Evolutionary conservation across 2,329 filamentous ascomycete genomes (phyloP), one percentile per base, ranked within the genome.

Genomic region (Elsinoe batatas): DNA sequence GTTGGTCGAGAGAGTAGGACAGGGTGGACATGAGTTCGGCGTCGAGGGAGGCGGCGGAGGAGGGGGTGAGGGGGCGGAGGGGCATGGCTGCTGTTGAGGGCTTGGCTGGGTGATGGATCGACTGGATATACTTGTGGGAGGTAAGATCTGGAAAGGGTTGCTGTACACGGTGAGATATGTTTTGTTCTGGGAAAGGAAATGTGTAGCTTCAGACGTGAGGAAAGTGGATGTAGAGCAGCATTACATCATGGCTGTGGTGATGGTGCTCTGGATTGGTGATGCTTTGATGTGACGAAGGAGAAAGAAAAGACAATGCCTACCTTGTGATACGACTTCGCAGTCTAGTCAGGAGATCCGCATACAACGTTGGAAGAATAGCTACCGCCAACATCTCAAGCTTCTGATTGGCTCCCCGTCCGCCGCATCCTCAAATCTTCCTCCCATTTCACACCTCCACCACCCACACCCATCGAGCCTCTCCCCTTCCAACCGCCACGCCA

Each of bases 1-100:
- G 76, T 71, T 98, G 93, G 67, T 97, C 93, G 56, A 98, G 80
- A 10, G 89, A 95, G 72, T 95, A 98, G 7, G 87, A 90, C 37
- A 82, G 81, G 0, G 84, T 82, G 67, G 82, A 87, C 91, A 98
- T 97, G 59, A 98, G 83, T 68, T 98, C 91, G 70, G 88, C 84
- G 68, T 98, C 93, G 15, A 98, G 80, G 47, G 88, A 87, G 0
- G 88, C 85, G 0, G 93, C 93, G 61, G 89, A 88, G 72, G 93
- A 90, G 40, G 91, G 85, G 8, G 85, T 85, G 22, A 98, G 79
- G 22, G 90, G 95, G 15, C 65, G 62, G 49, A 68, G 62, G 13
- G 63, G 55, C 63, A 67, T 64, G 53, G 13, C 53, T 57, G 15
- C n/a, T 44, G 11, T 10, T 18, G 10, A 5, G 22, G 22, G 22